Conservation (phyloP, 225 moss, liverwort and hornwort genomes). For the Physcomitrium patens region DNA sequence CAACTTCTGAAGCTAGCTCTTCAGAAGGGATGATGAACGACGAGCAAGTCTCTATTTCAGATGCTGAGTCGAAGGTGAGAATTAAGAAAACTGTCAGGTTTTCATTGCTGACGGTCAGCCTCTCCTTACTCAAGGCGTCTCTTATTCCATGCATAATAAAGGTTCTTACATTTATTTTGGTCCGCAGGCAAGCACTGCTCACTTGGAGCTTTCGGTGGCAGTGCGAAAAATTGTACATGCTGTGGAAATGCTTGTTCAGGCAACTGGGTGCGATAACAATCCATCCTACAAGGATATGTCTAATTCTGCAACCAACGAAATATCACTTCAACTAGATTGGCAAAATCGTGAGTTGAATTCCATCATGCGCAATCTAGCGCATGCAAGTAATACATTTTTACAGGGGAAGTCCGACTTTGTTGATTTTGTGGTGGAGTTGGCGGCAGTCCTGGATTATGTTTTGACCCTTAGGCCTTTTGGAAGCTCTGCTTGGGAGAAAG, state of each 20-base stretch:
- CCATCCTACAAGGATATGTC: constrained; percentile 23
- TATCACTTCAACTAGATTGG: constrained; percentile 63
- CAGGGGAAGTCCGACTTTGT: constrained; percentile 64
- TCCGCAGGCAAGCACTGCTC: constrained; percentile 60
- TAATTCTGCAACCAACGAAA: constrained; percentile 31
- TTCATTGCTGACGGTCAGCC: too few species aligned
- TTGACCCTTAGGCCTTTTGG: constrained; percentile 44
- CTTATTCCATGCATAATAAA: background rate
- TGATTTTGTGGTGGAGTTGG: constrained; percentile 68
- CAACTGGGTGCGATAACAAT: constrained; percentile 61
- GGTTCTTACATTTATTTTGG: constrained; percentile 2
- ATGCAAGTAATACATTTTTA: constrained; percentile 59
- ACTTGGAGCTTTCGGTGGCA: constrained; percentile 61
- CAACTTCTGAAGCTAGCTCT: constrained; percentile 57
- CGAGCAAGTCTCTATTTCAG: constrained; percentile 71
- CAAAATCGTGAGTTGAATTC: constrained; percentile 50
- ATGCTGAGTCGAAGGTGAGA: constrained; percentile 72
- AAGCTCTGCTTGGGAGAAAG: background rate
- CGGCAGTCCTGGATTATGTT: constrained; percentile 57
- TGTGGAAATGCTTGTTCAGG: constrained; percentile 71
- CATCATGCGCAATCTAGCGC: constrained; percentile 54
- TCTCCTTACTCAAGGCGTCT: too few species aligned
- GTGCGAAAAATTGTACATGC: constrained; percentile 63
- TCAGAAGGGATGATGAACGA: constrained; percentile 66
- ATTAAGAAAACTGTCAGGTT: background rate